phyloP scores from a whole-genome alignment of 805 yeast genomes.

The Candida sithepensis region DNA sequence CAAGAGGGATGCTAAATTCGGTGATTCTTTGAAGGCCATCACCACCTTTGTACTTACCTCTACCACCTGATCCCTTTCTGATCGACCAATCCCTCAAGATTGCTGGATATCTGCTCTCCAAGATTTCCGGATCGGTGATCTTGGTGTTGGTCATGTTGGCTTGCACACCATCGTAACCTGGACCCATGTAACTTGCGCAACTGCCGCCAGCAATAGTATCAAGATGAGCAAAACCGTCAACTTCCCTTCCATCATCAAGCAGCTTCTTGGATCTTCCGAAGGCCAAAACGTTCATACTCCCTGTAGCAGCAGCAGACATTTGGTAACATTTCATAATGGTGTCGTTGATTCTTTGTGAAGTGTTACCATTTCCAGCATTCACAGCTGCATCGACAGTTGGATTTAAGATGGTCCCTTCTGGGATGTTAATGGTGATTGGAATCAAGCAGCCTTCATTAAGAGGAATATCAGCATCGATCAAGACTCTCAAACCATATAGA shows the following conservation, averaged over 20 bases:
- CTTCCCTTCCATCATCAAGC: conserved; percentile 43
- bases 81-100: conserved; percentile 68
- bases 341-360: conserved; percentile 91
- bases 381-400: conserved; percentile 88
- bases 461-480: conserved; percentile 86
- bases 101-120: conserved; percentile 86
- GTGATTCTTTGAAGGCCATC: conserved; percentile 83
- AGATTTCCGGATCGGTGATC: conserved; percentile 86
- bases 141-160: conserved; percentile 93
- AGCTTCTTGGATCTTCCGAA: conserved; percentile 76
- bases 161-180: conserved; percentile 87
- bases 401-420: conserved; percentile 58
- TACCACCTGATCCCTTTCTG: conserved; percentile 75
- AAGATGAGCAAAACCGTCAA: conserved; percentile 80
- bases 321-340: conserved; percentile 81
- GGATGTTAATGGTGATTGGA: conserved; percentile 69
- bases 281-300: conserved; percentile 90
- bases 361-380: conserved; percentile 92
- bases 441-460: conserved; percentile 87
- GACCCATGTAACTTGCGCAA: conserved; percentile 79
- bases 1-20: conserved; percentile 73
- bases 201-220: conserved; percentile 97
- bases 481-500: conserved; percentile 78
- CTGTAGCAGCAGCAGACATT: conserved; percentile 94
- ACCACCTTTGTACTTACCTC: conserved; percentile 72